A percentile compares a stretch with the other conserved stretches of the same genome.
phyloP scores from a whole-genome alignment of 371 early-diverging fungal genomes.

The Lichtheimia corymbifera region DNA sequence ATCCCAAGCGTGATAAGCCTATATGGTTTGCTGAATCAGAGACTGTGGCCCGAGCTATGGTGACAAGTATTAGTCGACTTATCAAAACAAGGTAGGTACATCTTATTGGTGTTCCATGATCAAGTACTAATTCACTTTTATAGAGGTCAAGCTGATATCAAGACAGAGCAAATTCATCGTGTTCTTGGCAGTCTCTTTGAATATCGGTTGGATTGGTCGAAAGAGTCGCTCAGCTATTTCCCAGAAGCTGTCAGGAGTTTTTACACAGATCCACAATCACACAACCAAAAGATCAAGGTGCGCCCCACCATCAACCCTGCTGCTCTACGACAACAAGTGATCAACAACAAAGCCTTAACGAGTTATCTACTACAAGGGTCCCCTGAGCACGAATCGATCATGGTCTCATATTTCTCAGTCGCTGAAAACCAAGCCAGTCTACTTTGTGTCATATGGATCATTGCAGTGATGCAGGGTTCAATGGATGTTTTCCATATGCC shows the following conservation, averaged over 20 bases:
- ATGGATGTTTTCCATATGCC: conserved; percentile 41
- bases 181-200: conserved; percentile 57
- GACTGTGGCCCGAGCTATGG: conserved; percentile 60
- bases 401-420: conserved; percentile 53
- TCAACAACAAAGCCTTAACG: conserved; percentile 30
- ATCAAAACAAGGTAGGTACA: conserved; percentile 47
- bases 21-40: conserved; percentile 74
- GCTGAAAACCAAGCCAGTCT: conserved; percentile 66
- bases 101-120: not conserved
- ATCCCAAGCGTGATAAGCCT: conserved; percentile 59
- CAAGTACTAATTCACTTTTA: not conserved
- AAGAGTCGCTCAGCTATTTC: conserved; percentile 52
- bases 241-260: conserved; percentile 58
- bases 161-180: conserved; percentile 54
- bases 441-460: conserved; percentile 70
- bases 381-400: conserved; percentile 33
- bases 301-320: conserved; percentile 38
- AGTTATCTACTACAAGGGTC: conserved; percentile 41
- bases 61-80: conserved; percentile 59
- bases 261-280: conserved; percentile 33
- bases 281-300: conserved; percentile 18
- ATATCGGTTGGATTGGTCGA: conserved; percentile 59
- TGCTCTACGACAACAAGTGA: conserved; percentile 31
- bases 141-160: conserved; percentile 64
- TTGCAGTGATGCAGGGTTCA: conserved; percentile 39